Conservation (phyloP, 2,329 filamentous ascomycete species). For the Pseudogymnoascus sp. region DNA sequence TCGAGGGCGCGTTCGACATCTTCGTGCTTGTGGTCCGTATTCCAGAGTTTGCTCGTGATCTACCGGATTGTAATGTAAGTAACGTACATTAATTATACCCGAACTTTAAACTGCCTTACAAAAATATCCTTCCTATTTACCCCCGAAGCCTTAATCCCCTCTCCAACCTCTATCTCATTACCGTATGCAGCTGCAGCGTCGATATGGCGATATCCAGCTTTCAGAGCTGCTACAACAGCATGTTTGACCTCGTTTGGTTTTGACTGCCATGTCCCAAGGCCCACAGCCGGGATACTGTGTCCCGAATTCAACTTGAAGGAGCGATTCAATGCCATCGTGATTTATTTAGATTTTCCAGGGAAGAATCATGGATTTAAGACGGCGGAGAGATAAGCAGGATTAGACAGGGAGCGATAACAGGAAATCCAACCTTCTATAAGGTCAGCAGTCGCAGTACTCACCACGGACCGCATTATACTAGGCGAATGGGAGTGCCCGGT, state of each 20-base stretch:
- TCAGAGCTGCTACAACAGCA: slow-evolving; percentile 39
- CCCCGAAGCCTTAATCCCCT: slow-evolving; percentile 59
- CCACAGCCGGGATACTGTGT: slow-evolving; percentile 33
- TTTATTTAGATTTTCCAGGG: neutral
- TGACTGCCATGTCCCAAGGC: slow-evolving; percentile 32
- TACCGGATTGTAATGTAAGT: slow-evolving; percentile 22
- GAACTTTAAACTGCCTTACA: slow-evolving; percentile 3
- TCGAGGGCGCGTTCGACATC: slow-evolving; percentile 43
- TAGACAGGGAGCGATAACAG: no score
- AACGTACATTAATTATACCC: no score
- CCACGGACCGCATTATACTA: no score
- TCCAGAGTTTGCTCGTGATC: slow-evolving; percentile 53
- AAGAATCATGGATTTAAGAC: no score
- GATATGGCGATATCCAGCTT: slow-evolving; percentile 57
- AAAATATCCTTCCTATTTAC: slow-evolving; percentile 43
- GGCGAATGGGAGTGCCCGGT: no score
- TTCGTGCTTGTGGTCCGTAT: slow-evolving; percentile 42
- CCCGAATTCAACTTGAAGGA: slow-evolving; percentile 35
- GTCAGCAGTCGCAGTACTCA: no score
- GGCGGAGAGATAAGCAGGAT: no score
- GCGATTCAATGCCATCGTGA: slow-evolving; percentile 29
- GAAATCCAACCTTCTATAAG: no score
- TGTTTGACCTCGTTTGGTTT: slow-evolving; percentile 37
- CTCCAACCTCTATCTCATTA: slow-evolving; percentile 63
- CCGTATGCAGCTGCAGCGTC: slow-evolving; percentile 66